Conservation (phyloP, 352 stramenopile species). For the Pythium apleroticum region DNA sequence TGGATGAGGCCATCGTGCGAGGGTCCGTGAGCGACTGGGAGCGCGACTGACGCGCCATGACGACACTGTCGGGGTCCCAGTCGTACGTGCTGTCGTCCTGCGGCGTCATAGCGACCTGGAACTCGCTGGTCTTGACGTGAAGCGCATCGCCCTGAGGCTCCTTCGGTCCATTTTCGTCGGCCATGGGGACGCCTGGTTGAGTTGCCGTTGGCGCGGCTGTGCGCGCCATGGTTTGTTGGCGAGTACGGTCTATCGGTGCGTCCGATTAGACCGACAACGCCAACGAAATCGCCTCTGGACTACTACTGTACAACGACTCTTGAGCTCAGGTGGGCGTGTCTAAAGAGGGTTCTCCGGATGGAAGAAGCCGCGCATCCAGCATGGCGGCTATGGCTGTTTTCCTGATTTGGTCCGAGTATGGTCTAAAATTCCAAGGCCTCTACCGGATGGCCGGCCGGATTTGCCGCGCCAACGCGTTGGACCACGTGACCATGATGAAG, state of each 20-base stretch:
- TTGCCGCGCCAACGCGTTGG: background rate
- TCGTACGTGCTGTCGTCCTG: background rate
- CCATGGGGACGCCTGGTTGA: conserved; percentile 1
- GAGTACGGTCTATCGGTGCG: conserved; percentile 1
- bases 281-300: background rate
- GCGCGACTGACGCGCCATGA: conserved; percentile 18
- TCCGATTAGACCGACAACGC: background rate
- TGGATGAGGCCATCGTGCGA: conserved; percentile 7
- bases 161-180: background rate
- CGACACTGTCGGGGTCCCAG: conserved; percentile 16
- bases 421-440: conserved; percentile 1
- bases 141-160: background rate
- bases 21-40: conserved; percentile 26
- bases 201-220: background rate
- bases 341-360: background rate
- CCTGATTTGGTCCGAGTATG: conserved; percentile 6
- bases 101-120: background rate
- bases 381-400: conserved; percentile 4
- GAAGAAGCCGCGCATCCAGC: background rate
- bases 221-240: conserved; percentile 14
- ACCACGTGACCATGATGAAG: background rate
- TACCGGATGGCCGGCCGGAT: conserved; percentile 3
- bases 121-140: background rate
- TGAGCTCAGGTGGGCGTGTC: background rate
- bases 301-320: background rate